A percentile compares a stretch with the other conserved stretches of the same genome.
Conservation (phyloP, 441 rosid genomes). For the Populus hybrid region DNA sequence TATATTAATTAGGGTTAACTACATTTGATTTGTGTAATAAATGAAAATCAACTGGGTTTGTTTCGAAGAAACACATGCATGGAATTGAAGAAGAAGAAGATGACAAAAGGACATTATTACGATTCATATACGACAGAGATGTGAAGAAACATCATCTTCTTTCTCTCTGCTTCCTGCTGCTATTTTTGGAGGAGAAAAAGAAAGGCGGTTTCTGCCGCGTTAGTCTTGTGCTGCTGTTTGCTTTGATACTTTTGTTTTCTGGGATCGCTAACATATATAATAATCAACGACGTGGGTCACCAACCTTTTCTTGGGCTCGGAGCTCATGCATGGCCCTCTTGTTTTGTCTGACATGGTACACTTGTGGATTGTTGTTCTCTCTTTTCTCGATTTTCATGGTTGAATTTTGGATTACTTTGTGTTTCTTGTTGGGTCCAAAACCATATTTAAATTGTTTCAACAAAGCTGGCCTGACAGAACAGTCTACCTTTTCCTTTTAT, state of each 20-base stretch:
- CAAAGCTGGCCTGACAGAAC: background rate
- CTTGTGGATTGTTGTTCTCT: background rate
- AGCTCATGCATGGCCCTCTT: constrained; percentile 29
- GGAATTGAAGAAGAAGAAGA: background rate
- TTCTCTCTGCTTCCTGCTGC: background rate
- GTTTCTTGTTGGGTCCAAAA: background rate
- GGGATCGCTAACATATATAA: constrained; percentile 16
- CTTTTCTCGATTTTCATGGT: background rate
- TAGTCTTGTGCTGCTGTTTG: constrained; percentile 6
- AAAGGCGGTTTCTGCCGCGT: background rate
- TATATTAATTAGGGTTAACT: no score
- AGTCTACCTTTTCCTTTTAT: background rate
- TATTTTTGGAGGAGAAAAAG: background rate
- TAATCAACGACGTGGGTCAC: constrained; percentile 15
- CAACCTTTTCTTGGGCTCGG: constrained; percentile 1
- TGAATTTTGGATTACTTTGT: background rate
- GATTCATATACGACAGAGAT: constrained; percentile 4
- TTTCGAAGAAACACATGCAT: background rate
- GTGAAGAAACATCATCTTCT: background rate
- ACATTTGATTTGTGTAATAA: no score
- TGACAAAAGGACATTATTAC: background rate
- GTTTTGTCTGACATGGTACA: constrained; percentile 27
- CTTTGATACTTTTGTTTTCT: constrained; percentile 36
- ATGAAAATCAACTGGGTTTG: background rate
- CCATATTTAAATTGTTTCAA: background rate